Base-by-base conservation (phyloP, 1,139 yeast genomes). In the Zygotorulaspora mrakii region DNA sequence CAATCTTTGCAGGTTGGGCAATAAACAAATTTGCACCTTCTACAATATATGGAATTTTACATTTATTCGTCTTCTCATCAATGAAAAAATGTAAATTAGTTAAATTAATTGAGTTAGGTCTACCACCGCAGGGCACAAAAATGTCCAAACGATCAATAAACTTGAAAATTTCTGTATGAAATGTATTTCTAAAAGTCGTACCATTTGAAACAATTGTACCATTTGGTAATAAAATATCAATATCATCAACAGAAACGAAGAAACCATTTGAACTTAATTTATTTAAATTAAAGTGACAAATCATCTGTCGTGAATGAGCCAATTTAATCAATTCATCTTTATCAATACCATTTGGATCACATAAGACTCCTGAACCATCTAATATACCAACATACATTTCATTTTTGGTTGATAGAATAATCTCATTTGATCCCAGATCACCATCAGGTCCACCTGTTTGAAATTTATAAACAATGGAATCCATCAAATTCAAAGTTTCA, bases 381-480 rank as follows among this genome's bases (percentile, higher is more conserved):
- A 91, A 94, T 40, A 91, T 68, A 43, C 88, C 95, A 51, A 88
- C 82, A 61, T 91, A 91, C 42, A 70, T 74, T 67, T 91, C 98
- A 42, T 80, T 75, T 30, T 66, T 66, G 41, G 81, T 68, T 3
- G 96, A 86, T 47, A 89, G 74, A 53, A 86, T 71, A 56, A 91
- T 91, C 69, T 91, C 98, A 64, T 89, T 89, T 35, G 95, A 85
- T 26, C 98, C 98, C 57, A 91, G 74, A 66, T 91, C 98, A 59
- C 98, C 98, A 67, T 91, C 97, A 48, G 98, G 98, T 33, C 98
- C 98, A 67, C 97, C 98, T 42, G 97, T 91, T 70, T 91, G 98
- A 61, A 91, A 71, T 68, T 91, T 91, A 56, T 74, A 74, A 45
- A 89, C 75, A 25, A 75, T 67, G 46, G 76, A 67, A 50, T 82